Evolutionary conservation across 2,329 filamentous ascomycete genomes (phyloP).

Genomic region (Fusarium agapanthi): DNA sequence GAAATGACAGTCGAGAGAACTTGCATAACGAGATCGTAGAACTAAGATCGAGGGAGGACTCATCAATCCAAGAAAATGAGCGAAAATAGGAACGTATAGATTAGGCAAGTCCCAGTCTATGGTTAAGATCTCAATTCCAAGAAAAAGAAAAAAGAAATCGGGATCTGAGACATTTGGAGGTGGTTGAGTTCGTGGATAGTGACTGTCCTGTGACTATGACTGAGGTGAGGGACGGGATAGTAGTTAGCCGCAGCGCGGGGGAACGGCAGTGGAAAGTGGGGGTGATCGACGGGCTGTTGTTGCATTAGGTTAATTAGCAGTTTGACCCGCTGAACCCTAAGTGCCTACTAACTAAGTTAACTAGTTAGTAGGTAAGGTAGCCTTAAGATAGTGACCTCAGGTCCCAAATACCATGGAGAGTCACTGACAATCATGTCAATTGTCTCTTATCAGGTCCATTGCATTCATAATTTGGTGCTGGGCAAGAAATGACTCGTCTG

Average conservation of each 20-base stretch:
- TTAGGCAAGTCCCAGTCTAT: not conserved
- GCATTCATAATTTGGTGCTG: not conserved
- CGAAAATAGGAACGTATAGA: not conserved
- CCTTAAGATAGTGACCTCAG: not conserved
- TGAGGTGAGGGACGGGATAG: not conserved
- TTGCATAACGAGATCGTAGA: slow-evolving; percentile 20
- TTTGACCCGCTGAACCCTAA: not conserved
- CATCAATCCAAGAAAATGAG: not conserved
- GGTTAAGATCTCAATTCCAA: not conserved
- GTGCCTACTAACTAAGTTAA: no score
- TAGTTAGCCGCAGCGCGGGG: slow-evolving; percentile 10
- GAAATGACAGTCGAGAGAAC: slow-evolving; percentile 4
- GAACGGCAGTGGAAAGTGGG: slow-evolving; percentile 25
- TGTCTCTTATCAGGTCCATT: not conserved
- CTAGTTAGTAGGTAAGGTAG: no score
- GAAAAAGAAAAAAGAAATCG: not conserved
- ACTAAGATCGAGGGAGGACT: not conserved
- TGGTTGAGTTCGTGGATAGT: slow-evolving; percentile 6
- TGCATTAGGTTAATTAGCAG: slow-evolving; percentile 13
- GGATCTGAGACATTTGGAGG: slow-evolving; percentile 23
- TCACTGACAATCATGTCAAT: not conserved
- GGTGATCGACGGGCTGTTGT: not conserved
- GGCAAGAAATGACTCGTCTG: not conserved
- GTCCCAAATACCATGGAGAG: not conserved
- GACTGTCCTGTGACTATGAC: no score